Evolutionary conservation across 305 asterid genomes (phyloP).

Genomic region (Fraxinus velutina): DNA sequence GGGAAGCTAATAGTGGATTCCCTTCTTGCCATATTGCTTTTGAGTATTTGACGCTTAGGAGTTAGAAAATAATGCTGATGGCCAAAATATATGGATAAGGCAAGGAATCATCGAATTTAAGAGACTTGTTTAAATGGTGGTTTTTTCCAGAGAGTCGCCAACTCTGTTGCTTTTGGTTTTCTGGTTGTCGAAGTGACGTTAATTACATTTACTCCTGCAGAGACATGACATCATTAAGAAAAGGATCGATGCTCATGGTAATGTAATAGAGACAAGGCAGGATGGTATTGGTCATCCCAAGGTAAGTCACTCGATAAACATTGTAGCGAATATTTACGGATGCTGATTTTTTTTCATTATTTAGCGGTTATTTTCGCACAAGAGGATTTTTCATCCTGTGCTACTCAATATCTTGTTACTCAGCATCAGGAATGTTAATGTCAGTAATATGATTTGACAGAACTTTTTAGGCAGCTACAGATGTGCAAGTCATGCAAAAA

Average conservation of each 20-base stretch:
- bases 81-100: constrained; percentile 1
- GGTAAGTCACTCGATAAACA: constrained; percentile 46
- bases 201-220: constrained; percentile 44
- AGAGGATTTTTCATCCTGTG: constrained; percentile 17
- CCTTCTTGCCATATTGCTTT: constrained; percentile 14
- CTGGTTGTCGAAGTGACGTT: constrained; percentile 22
- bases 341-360: constrained; percentile 5
- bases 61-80: background rate
- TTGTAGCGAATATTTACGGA: background rate
- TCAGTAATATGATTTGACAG: background rate
- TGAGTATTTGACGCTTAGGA: background rate
- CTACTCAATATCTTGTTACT: constrained; percentile 21
- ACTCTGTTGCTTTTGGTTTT: background rate
- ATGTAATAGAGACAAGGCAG: constrained; percentile 78
- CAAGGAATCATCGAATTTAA: background rate
- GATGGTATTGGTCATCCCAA: constrained; percentile 84
- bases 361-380: constrained; percentile 1
- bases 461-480: background rate
- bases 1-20: background rate
- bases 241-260: constrained; percentile 85
- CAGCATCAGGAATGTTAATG: constrained; percentile 13
- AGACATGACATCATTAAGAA: constrained; percentile 90
- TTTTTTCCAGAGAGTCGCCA: constrained; percentile 5
- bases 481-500: background rate
- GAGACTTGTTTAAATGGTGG: background rate